phyloP scores from a whole-genome alignment of 768 basidiomycete species.

The Termitomyces sp. region DNA sequence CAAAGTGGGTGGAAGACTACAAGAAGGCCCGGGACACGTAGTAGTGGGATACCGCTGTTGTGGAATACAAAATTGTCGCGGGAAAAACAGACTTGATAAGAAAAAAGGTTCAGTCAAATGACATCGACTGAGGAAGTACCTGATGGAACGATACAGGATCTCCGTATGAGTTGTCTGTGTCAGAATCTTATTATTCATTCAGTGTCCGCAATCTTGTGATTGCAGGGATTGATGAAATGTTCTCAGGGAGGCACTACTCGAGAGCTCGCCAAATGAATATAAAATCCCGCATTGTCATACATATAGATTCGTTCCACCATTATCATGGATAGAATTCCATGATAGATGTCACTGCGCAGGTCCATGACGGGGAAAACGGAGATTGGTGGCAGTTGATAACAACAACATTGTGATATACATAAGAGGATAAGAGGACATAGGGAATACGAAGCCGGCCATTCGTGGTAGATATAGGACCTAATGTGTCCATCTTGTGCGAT shows the following conservation, averaged over 20 bases:
- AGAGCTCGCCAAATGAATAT: not conserved
- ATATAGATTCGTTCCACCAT: not conserved
- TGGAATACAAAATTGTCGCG: not conserved
- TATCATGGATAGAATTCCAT: not conserved
- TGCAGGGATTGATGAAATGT: not conserved
- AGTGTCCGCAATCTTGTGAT: not conserved
- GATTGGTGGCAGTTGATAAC: not conserved
- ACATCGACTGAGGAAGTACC: not conserved
- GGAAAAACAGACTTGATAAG: not conserved
- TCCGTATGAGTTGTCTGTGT: not conserved
- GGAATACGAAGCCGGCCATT: not conserved
- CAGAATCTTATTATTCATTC: not conserved
- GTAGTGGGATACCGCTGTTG: not conserved
- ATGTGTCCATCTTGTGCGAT: not conserved
- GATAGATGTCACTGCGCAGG: not conserved
- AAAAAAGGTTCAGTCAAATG: not conserved
- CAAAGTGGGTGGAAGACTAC: constrained; percentile 84
- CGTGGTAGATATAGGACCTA: not conserved
- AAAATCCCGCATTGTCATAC: not conserved
- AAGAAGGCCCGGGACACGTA: constrained; percentile 48
- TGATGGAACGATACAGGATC: not conserved
- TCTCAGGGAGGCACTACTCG: not conserved
- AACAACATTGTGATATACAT: no score
- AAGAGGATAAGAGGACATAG: not conserved
- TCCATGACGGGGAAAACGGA: not conserved